Base-by-base conservation (phyloP, 2,329 filamentous ascomycete species). In the Westerdykella aurantiaca region DNA sequence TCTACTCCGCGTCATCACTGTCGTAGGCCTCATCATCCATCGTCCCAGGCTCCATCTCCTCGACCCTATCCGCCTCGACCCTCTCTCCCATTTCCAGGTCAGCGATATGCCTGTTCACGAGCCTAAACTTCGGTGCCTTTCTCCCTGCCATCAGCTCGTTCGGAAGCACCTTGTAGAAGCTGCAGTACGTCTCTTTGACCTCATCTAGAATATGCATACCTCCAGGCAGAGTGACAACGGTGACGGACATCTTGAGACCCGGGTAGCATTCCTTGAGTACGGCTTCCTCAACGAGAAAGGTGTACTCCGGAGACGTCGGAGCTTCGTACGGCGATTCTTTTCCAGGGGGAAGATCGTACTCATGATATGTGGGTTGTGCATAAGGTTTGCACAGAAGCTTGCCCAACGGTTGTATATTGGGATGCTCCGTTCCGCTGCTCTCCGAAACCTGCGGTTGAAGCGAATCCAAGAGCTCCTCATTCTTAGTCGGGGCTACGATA, bases 241-340 rank as follows among this genome's bases (percentile, higher is more conserved):
- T 53, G 5, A 60, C 70, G 31, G 68, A 56, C 38, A 75, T 58
- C 59, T 72, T 75, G 67, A 75, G 66, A 0, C 88, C 86, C 0
- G 75, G 64, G 46, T 78, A 77, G 57, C 85, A 79, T 43, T 78
- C 70, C 22, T 71, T 47, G 14, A 85, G 66, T 2, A 80, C 62
- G 4, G 74, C 64, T 21, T 80, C 76, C 47, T 95, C 89, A 3
- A 95, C 59, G 57, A 85, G 80, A 51, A 94, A 83, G 11, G 63
- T 61, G 48, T 71, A 67, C 25, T 29, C 25, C 11, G 25, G 11
- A 29, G 25, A 29, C 2, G 9, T 29, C 2, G 25, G 25, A 37
- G 71, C 72, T 35, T 45, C 52, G 31, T 77, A 71, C 13, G 33
- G 33, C 3, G 55, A 54, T 41, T 60, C 60, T 37, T 56, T 61